phyloP scores from a whole-genome alignment of 495 filamentous ascomycete genomes.

The Hypomontagnella monticulosa region DNA sequence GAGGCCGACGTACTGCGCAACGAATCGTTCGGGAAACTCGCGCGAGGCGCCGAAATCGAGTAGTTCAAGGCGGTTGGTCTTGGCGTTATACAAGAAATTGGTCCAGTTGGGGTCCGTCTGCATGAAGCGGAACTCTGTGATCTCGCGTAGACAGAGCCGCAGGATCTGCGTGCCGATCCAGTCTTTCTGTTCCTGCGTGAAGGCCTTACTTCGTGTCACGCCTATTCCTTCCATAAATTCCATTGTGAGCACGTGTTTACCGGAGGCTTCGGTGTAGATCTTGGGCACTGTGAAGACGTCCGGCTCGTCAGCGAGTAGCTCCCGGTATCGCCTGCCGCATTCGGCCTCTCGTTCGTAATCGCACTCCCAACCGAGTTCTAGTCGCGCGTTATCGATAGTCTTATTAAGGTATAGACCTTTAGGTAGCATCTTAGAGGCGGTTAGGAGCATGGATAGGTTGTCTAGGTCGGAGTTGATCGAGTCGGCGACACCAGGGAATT shows the following conservation, averaged over 20 bases:
- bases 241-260: slow-evolving; percentile 90
- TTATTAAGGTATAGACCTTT: slow-evolving; percentile 95
- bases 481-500: slow-evolving; percentile 96
- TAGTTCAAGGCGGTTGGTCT: slow-evolving; percentile 80
- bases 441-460: slow-evolving; percentile 89
- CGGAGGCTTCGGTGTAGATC: slow-evolving; percentile 81
- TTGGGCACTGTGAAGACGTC: slow-evolving; percentile 81
- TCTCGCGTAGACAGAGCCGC: slow-evolving; percentile 91
- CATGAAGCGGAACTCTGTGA: slow-evolving; percentile 95
- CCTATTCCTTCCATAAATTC: slow-evolving; percentile 86
- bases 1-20: slow-evolving; percentile 77
- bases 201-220: slow-evolving; percentile 76
- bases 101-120: slow-evolving; percentile 99
- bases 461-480: slow-evolving; percentile 95
- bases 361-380: slow-evolving; percentile 95
- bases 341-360: slow-evolving; percentile 91
- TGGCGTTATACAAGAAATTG: slow-evolving; percentile 92
- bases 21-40: slow-evolving; percentile 83
- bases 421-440: slow-evolving; percentile 86
- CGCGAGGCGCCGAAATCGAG: slow-evolving; percentile 95
- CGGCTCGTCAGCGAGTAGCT: slow-evolving; percentile 73
- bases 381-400: slow-evolving; percentile 96
- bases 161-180: slow-evolving; percentile 95
- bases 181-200: slow-evolving; percentile 84
- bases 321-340: slow-evolving; percentile 75